Base-by-base conservation (phyloP, 1,139 yeast species). In the Lodderomyces parapsilosis region DNA sequence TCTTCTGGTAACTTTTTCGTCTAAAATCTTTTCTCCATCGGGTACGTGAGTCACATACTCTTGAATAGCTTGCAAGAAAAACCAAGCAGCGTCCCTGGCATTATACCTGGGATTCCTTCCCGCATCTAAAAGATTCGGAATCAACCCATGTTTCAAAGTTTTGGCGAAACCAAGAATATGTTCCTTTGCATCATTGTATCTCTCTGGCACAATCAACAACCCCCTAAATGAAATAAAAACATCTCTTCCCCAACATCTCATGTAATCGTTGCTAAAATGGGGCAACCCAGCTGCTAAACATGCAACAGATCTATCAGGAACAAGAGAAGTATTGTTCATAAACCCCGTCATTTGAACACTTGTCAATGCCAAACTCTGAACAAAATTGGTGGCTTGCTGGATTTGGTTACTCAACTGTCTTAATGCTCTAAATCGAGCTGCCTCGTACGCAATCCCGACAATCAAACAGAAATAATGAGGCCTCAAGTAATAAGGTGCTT, bases 211-310 rank as follows among this genome's bases (percentile, higher is more conserved):
- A 33, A 91, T 66, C 48, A 90, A 66, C 40, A 91, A 71, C 0
- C 99, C 99, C 50, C 96, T 73, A 44, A 86, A 74, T 0, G 96
- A 78, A 44, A 93, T 84, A 59, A 93, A 93, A 2, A 90, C 96
- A 65, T 93, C 99, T 59, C 99, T 78, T 24, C 99, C 99, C 99
- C 99, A 93, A 60, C 97, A 89, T 63, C 99, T 77, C 96, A 91
- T 90, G 62, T 87, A 90, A 53, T 85, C 89, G 46, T 77, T 78
- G 57, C 94, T 83, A 63, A 93, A 93, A 65, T 91, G 97, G 2
- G 99, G 99, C 47, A 93, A 74, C 0, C 98, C 99, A 1, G 99
- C 99, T 13, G 98, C 96, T 78, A 93, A 72, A 38, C 89, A 79
- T 2, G 96, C 86, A 11, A 81, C 77, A 48, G 73, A 68, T 23